Evolutionary conservation across 176 grass and related monocot species (phyloP), one percentile per base, ranked within the genome.

Genomic region (Ananas comosus): DNA sequence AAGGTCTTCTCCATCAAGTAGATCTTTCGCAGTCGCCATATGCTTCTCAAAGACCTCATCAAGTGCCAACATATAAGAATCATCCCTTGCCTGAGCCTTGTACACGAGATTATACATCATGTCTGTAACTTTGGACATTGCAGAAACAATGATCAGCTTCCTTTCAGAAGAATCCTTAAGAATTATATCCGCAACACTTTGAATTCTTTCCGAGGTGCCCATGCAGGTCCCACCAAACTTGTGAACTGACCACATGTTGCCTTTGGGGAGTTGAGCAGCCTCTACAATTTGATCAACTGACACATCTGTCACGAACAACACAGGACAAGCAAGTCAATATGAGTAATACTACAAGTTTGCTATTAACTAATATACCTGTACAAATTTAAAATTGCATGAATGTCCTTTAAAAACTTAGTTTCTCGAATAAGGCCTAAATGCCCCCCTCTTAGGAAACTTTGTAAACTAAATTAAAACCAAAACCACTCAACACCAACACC

Each of bases 181-280:
- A 64, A 90, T 64, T 78, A 99, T 88, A 71, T 93, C 81, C 65
- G 94, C 94, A 68, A 93, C 94, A 83, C 76, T 90, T 82, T 99
- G 94, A 79, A 99, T 93, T 85, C 87, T 85, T 64, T 93, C 78
- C 10, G 89, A 63, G 63, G 94, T 85, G 68, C 94, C 94, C 89
- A 99, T 93, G 69, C 94, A 99, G 21, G 94, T 99, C 70, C 94
- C 94, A 17, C 94, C 94, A 76, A 99, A 99, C 80, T 99, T 99
- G 75, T 99, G 89, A 50, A 99, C 87, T 72, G 94, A 99, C 94
- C 94, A 99, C 86, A 90, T 93, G 68, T 99, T 80, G 53, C 94
- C 94, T 80, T 88, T 99, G 52, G 84, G 84, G 73, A 93, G 75
- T 81, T 74, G 33, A n/a, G 66, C 71, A 79, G 49, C 78, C 24